phyloP scores from a whole-genome alignment of 768 basidiomycete genomes.

The Russula emetica region DNA sequence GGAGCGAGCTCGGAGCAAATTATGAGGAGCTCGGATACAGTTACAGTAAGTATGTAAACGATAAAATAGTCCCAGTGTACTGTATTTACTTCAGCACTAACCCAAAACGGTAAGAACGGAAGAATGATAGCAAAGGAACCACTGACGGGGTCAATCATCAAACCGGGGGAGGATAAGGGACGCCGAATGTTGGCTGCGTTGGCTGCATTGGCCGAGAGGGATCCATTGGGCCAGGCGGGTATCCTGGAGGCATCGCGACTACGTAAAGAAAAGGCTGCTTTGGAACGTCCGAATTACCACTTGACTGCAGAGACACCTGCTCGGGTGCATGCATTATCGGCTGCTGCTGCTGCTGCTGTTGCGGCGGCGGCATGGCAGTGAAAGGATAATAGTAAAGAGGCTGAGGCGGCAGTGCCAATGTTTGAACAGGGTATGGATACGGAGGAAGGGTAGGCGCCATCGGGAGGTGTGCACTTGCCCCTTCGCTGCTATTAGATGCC shows the following conservation, averaged over 20 bases:
- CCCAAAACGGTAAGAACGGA: neutral
- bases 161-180: slow-evolving; percentile 6
- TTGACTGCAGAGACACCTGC: slow-evolving; percentile 12
- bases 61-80: slow-evolving; percentile 9
- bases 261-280: slow-evolving; percentile 23
- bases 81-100: neutral
- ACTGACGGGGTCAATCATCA: neutral
- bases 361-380: neutral
- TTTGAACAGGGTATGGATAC: slow-evolving; percentile 19
- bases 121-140: neutral
- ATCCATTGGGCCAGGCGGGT: slow-evolving; percentile 1
- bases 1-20: neutral
- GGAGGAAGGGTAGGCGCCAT: neutral
- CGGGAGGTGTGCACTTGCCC: slow-evolving; percentile 5
- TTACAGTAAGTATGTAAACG: slow-evolving; percentile 3
- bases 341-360: neutral
- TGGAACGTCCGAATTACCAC: slow-evolving; percentile 8
- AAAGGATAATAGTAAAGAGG: slow-evolving; percentile 24
- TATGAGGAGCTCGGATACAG: neutral
- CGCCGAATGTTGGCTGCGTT: neutral
- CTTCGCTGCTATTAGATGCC: slow-evolving; percentile 20
- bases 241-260: slow-evolving; percentile 23
- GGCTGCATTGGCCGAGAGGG: slow-evolving; percentile 12
- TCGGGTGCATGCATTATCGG: neutral
- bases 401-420: slow-evolving; percentile 15